Evolutionary conservation across 495 filamentous ascomycete genomes (phyloP).

Genomic region (Xylaria sp.): DNA sequence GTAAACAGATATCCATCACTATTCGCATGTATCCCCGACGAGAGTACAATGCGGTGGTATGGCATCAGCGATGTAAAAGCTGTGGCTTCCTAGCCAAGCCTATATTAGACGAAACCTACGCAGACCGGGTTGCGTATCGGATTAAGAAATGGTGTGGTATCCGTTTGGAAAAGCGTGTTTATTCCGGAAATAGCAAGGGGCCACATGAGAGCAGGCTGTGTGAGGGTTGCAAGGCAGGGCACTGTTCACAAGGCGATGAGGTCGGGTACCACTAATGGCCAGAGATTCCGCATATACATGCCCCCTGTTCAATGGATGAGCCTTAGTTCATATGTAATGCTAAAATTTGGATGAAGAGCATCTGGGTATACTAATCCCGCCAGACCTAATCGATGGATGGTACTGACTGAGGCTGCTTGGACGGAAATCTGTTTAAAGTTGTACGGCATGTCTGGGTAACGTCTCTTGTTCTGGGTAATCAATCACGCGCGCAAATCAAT

Average conservation of each 20-base stretch:
- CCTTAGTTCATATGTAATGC: not conserved
- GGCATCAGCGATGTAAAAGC: conserved; percentile 51
- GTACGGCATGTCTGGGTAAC: not conserved
- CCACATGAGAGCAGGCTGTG: conserved; percentile 53
- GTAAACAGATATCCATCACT: conserved; percentile 52
- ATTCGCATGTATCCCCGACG: conserved; percentile 51
- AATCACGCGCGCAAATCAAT: no score
- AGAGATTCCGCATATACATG: not conserved
- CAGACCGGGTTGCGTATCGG: conserved; percentile 57
- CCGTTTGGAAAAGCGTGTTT: conserved; percentile 40
- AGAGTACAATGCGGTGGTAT: conserved; percentile 56
- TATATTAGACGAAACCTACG: conserved; percentile 51
- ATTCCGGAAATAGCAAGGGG: conserved; percentile 39
- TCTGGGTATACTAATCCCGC: not conserved
- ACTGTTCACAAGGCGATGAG: not conserved
- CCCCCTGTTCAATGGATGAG: not conserved
- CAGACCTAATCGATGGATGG: not conserved
- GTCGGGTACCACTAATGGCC: not conserved
- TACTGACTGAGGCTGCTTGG: not conserved
- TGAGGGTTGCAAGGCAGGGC: conserved; percentile 57
- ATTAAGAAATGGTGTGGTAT: conserved; percentile 59
- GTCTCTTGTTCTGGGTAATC: no score
- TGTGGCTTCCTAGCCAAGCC: conserved; percentile 46
- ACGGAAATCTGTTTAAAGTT: not conserved
- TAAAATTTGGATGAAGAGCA: not conserved